A percentile compares a stretch with the other conserved stretches of the same genome.
These are phyloP conservation scores for Stemphylium beticola DNA, from an alignment of 2,329 filamentous ascomycete species.

Conservation along the genomic window DNA sequence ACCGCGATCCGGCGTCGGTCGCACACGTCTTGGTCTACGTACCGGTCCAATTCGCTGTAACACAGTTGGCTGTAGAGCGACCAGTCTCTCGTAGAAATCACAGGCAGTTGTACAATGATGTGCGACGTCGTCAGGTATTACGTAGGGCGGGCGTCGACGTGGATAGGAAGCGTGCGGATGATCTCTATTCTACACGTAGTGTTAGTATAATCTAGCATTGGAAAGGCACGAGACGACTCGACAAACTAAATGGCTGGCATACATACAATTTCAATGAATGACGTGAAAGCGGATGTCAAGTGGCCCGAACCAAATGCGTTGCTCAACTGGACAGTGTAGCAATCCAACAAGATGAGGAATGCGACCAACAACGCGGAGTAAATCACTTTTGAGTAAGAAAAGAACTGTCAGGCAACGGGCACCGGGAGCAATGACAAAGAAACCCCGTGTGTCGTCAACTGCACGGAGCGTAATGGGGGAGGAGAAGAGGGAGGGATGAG, in stretches of 20 bases:
- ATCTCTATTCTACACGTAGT: neutral
- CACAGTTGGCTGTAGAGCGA: neutral
- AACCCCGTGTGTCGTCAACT: slow-evolving; percentile 33
- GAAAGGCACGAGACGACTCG: too few relatives aligned
- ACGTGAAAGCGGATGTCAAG: neutral
- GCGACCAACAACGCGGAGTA: slow-evolving; percentile 19
- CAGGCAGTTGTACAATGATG: neutral
- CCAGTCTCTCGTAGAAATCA: neutral
- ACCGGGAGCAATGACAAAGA: slow-evolving; percentile 21
- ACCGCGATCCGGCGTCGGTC: neutral
- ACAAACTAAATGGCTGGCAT: too few relatives aligned
- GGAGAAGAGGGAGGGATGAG: slow-evolving; percentile 26
- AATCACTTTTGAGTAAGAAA: slow-evolving; percentile 18
- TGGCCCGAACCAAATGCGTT: neutral
- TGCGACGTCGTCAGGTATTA: slow-evolving; percentile 5
- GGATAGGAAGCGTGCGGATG: neutral
- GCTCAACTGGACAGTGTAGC: slow-evolving; percentile 7
- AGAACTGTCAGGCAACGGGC: slow-evolving; percentile 13
- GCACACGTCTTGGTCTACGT: neutral
- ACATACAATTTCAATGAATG: slow-evolving; percentile 18
- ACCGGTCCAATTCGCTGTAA: slow-evolving; percentile 9
- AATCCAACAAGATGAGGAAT: slow-evolving; percentile 11
- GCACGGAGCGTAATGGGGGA: slow-evolving; percentile 33
- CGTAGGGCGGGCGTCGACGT: neutral
- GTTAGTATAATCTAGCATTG: slow-evolving; percentile 7